Evolutionary conservation across 2,329 filamentous ascomycete species (phyloP), one percentile per base, ranked within the genome.

Genomic region (Cercospora zeina): DNA sequence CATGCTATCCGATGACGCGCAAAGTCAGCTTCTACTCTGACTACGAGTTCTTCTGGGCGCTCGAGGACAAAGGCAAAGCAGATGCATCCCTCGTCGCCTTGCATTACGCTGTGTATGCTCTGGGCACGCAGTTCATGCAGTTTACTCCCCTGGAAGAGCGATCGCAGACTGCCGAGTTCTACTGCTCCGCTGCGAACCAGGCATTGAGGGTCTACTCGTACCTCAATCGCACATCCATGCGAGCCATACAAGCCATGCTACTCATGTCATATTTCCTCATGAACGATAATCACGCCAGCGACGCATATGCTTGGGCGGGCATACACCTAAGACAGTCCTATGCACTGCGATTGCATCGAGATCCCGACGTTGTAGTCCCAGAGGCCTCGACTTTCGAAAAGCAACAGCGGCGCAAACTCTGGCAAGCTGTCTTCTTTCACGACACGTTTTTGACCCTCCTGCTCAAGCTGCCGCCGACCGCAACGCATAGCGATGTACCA

Each of bases 241-340:
- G 86, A 24, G 89, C 89, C 1, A 85, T 93, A 33, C 89, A 91
- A 74, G 86, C 90, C 49, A 93, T 93, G 89, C 87, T 92, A 0
- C 77, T 93, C n/a, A 86, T 92, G 62, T 87, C 87, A 0, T 93
- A 93, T 72, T 93, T 93, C 69, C 80, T 93, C 36, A 92, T 93
- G 78, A 93, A 93, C 70, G 89, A 93, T 74, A 92, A 92, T 69
- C 89, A 93, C 69, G 89, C 89, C 3, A 90, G 88, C 0, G 90
- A 93, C 72, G 90, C 89, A 1, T 93, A 89, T 87, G 87, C 89
- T 0, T 93, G 92, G 79, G 88, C 88, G 0, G 90, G 90, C 5
- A 87, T 93, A 27, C 75, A 91, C 21, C 87, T 91, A 66, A 83
- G 89, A 27, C 90, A 93, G 75, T 86, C 89, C 0, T 93, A 92